A percentile compares a stretch with the other conserved stretches of the same genome.
These are phyloP conservation scores for Fusarium sp. DNA, from an alignment of 2,329 filamentous ascomycete species.

Conservation along the genomic window DNA sequence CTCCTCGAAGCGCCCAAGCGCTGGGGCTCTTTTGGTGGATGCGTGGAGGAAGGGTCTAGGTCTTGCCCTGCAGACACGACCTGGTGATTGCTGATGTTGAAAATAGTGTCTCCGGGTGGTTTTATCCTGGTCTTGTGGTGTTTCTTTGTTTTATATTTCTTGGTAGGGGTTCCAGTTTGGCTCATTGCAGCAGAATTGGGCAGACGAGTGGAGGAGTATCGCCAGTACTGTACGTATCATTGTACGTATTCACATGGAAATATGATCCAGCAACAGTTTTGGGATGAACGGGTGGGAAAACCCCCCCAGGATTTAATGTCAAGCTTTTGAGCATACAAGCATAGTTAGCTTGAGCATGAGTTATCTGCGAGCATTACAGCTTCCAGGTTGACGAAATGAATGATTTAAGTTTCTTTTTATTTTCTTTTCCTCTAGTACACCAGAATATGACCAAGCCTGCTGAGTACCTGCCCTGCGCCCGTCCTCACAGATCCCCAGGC, in stretches of 20 bases:
- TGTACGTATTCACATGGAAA: conserved; percentile 31
- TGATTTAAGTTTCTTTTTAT: conserved; percentile 16
- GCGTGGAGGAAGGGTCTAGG: conserved; percentile 13
- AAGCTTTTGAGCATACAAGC: conserved; percentile 6
- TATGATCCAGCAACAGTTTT: conserved; percentile 18
- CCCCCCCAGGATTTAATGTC: conserved; percentile 29
- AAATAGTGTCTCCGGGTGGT: conserved; percentile 22
- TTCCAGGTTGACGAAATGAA: conserved; percentile 23
- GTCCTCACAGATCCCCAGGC: conserved; percentile 32
- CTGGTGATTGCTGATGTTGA: conserved; percentile 24
- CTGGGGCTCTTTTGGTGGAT: conserved; percentile 29
- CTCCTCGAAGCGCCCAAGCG: conserved; percentile 30
- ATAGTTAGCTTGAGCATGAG: background rate
- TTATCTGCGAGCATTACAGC: background rate
- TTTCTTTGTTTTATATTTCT: conserved; percentile 31
- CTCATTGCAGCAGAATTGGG: conserved; percentile 16
- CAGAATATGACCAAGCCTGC: conserved; percentile 32
- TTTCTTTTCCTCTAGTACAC: conserved; percentile 22
- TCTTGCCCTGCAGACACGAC: conserved; percentile 6
- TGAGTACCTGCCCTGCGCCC: conserved; percentile 34
- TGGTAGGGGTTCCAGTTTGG: conserved; percentile 38
- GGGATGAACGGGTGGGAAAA: conserved; percentile 18
- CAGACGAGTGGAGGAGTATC: conserved; percentile 7
- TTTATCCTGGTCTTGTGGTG: conserved; percentile 18
- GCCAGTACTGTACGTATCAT: conserved; percentile 28